Conservation (phyloP, 306 rosid species). For the Pyrus bretschneideri region DNA sequence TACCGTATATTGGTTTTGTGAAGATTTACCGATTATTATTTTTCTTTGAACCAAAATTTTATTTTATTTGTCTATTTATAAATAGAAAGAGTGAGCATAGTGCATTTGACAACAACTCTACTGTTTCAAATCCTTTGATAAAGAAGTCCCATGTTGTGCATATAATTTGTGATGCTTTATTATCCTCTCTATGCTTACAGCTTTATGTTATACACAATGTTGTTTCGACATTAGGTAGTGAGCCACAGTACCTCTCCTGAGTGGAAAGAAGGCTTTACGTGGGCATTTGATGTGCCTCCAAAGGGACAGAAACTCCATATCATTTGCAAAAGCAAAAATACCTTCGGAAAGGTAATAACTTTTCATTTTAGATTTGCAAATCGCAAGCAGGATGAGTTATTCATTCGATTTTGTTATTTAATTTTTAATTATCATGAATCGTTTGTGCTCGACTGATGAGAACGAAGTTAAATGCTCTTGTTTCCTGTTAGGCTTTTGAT, state of each 20-base stretch:
- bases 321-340: conserved; percentile 95
- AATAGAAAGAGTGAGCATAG: not conserved
- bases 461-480: too few species aligned
- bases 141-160: conserved; percentile 5
- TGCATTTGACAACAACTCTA: not conserved
- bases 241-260: conserved; percentile 84
- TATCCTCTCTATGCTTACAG: not conserved
- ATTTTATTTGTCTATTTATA: not conserved
- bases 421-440: too few species aligned
- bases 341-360: conserved; percentile 88
- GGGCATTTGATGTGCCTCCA: conserved; percentile 97
- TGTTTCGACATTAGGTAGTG: conserved; percentile 48
- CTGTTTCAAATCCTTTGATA: not conserved
- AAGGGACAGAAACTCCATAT: conserved; percentile 95
- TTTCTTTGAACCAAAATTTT: too few species aligned
- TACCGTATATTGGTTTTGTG: not conserved
- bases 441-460: too few species aligned
- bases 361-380: conserved; percentile 12
- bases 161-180: conserved; percentile 15
- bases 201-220: not conserved
- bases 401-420: not conserved
- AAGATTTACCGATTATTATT: not conserved
- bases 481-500: too few species aligned
- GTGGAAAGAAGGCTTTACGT: conserved; percentile 97
- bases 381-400: conserved; percentile 14